Base-by-base conservation (phyloP, 257 asterid species). In the Prunella vulgaris region DNA sequence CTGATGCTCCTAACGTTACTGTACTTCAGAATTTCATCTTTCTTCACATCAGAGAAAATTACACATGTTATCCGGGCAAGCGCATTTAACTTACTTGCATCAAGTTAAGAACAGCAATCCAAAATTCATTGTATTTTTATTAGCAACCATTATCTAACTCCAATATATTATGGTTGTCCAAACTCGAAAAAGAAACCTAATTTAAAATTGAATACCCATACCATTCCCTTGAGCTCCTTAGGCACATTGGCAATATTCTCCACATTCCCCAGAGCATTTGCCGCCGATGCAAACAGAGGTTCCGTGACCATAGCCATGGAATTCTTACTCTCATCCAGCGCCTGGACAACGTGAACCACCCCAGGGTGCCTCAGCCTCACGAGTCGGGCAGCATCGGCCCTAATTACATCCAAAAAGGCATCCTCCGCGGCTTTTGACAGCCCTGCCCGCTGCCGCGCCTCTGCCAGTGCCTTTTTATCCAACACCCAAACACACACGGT, bases 291-390 rank as follows among this genome's bases (percentile, higher is more conserved):
- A 77, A 94, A 94, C 63, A 94, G 80, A 5, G 99, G 99, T 71
- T 94, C 99, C 17, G 99, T 91, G 75, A 89, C 99, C 95, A 94
- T 89, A 7, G 97, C 95, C 99, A 94, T 89, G 9, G 92, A 83
- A 61, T 70, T 89, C 84, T 94, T 91, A 74, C 93, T 91, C 92
- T 94, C 97, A 77, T 94, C 99, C 60, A 94, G 80, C 21, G 93
- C 96, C 67, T 89, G 96, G 42, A 94, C 95, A 65, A 94, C 97
- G 76, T 91, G 99, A 30, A 94, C 97, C 46, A 94, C 97, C 25
- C 99, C 99, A 24, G 99, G 99, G 77, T 94, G 99, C 83, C 99
- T 85, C 85, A 94, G 82, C 86, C 99, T 79, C 27, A 94, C 97
- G 51, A 94, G 80, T 22, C 96, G 83, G n/a, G 90, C 62, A 14